Conservation (phyloP, 1,284 basidiomycete species). For the Sanguinoderma infundibulare region DNA sequence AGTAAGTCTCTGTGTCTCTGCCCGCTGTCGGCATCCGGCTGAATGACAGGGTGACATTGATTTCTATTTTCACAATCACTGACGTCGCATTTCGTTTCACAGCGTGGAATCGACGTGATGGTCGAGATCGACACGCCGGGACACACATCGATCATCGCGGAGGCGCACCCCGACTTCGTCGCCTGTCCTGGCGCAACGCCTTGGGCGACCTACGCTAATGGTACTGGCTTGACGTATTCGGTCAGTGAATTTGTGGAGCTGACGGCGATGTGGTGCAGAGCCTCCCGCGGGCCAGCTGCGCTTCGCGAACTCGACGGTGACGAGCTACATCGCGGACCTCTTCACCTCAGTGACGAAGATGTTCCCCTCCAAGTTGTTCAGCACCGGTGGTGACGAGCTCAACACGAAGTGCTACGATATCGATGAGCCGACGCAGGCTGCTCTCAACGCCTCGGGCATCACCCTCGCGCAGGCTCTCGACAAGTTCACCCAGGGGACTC, state of each 20-base stretch:
- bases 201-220: slow-evolving; percentile 68
- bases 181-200: slow-evolving; percentile 70
- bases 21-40: too few relatives aligned
- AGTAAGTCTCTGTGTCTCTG: slow-evolving; percentile 56
- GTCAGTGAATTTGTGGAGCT: not conserved
- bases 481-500: slow-evolving; percentile 61
- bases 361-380: slow-evolving; percentile 67
- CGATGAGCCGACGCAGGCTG: slow-evolving; percentile 60
- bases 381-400: slow-evolving; percentile 86
- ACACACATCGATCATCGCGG: slow-evolving; percentile 73
- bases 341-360: slow-evolving; percentile 47
- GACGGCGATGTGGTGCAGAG: slow-evolving; percentile 40
- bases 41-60: too few relatives aligned
- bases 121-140: slow-evolving; percentile 78
- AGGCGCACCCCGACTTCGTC: slow-evolving; percentile 72
- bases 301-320: slow-evolving; percentile 50
- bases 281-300: slow-evolving; percentile 86
- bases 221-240: slow-evolving; percentile 33
- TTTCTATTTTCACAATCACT: slow-evolving; percentile 2
- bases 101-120: slow-evolving; percentile 84
- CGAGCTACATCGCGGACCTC: slow-evolving; percentile 50
- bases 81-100: not conserved
- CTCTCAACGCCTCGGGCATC: slow-evolving; percentile 50
- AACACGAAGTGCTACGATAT: slow-evolving; percentile 71
- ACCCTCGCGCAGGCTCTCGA: slow-evolving; percentile 70